Percentiles rank a stretch among this genome's conserved stretches.
Conservation (phyloP, 495 filamentous ascomycete genomes). For the Massariosphaeria phaeospora region DNA sequence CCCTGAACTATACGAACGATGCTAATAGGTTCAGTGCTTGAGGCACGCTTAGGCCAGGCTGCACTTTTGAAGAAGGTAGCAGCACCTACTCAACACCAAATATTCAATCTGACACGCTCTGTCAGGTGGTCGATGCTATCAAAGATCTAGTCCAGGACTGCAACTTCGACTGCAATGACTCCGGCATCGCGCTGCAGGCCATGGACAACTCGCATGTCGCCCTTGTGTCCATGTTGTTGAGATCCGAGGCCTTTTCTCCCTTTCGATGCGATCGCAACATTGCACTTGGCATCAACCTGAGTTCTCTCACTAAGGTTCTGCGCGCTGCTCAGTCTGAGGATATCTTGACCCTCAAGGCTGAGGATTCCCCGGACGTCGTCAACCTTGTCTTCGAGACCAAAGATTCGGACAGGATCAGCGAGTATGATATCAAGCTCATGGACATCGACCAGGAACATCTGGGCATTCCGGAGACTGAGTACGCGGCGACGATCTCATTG, state of each 20-base stretch:
- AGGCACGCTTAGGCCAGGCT: conserved; percentile 94
- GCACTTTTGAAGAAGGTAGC: conserved; percentile 89
- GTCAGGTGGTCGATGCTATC: conserved; percentile 96
- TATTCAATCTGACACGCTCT: conserved; percentile 18
- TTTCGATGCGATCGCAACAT: conserved; percentile 99
- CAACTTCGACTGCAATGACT: conserved; percentile 99
- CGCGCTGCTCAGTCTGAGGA: conserved; percentile 93
- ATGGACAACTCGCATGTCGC: conserved; percentile 99
- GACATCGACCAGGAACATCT: conserved; percentile 99
- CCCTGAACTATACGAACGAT: not conserved
- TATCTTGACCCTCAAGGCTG: conserved; percentile 91
- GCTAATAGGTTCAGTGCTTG: conserved; percentile 69
- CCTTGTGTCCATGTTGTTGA: conserved; percentile 97
- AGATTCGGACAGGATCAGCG: conserved; percentile 84
- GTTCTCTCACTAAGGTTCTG: conserved; percentile 94
- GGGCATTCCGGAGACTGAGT: conserved; percentile 97
- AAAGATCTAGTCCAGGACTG: conserved; percentile 99
- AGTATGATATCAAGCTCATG: conserved; percentile 99
- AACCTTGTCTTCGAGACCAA: conserved; percentile 94
- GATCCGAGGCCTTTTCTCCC: conserved; percentile 89
- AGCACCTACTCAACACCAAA: conserved; percentile 11
- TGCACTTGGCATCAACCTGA: conserved; percentile 93
- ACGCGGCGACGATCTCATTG: conserved; percentile 86
- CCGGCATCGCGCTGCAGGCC: conserved; percentile 93
- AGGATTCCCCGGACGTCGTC: conserved; percentile 90